Evolutionary conservation across 352 stramenopile genomes (phyloP).

Genomic region (Thalassiosira livingstoniorum): DNA sequence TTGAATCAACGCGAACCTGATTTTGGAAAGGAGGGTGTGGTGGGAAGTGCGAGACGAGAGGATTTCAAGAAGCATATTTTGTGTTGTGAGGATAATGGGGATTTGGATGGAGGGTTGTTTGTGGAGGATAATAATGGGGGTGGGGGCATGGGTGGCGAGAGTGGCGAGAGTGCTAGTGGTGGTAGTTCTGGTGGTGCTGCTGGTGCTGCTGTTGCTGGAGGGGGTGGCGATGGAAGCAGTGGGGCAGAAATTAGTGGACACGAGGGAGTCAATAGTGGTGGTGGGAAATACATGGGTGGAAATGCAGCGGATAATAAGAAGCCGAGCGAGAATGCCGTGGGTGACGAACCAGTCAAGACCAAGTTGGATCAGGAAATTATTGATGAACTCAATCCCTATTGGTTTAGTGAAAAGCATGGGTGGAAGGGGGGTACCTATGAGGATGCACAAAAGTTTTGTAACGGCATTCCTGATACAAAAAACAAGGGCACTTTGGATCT

Average conservation of each 20-base stretch:
- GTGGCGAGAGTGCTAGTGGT: background rate
- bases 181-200: background rate
- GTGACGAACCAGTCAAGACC: too few species aligned
- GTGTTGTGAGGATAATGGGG: too few species aligned
- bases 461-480: conserved; percentile 12
- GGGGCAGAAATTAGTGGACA: too few species aligned
- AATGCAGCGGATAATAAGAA: too few species aligned
- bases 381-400: conserved; percentile 31
- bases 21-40: too few species aligned
- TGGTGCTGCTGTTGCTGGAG: background rate
- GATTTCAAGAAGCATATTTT: too few species aligned
- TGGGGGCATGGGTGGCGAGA: background rate
- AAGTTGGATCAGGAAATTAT: conserved; percentile 6
- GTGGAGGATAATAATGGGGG: background rate
- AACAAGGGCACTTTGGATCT: conserved; percentile 17
- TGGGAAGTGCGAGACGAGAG: too few species aligned
- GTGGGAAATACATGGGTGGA: too few species aligned
- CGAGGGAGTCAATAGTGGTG: too few species aligned
- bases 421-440: conserved; percentile 37
- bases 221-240: background rate
- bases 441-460: conserved; percentile 36
- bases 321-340: too few species aligned
- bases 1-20: too few species aligned
- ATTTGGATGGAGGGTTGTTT: too few species aligned
- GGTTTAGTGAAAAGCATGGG: conserved; percentile 30